A percentile compares a stretch with the other conserved stretches of the same genome.
Conservation (phyloP, 2,329 filamentous ascomycete species). For the Celoporthe dispersa region DNA sequence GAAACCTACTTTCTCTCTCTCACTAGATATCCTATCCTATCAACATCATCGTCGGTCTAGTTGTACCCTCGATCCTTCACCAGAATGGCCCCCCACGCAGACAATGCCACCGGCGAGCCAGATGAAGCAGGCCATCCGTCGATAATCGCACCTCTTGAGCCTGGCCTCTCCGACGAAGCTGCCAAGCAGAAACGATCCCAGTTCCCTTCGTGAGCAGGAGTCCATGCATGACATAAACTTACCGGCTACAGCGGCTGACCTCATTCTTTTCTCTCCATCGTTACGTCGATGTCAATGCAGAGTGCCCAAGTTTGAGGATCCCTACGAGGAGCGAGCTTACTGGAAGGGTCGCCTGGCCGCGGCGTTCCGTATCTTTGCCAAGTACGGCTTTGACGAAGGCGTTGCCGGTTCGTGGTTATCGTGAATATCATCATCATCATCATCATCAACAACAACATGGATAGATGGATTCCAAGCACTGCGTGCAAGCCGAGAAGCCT, state of each 20-base stretch:
- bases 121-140: slow-evolving; percentile 11
- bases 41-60: neutral
- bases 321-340: slow-evolving; percentile 52
- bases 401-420: slow-evolving; percentile 66
- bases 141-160: slow-evolving; percentile 20
- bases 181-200: slow-evolving; percentile 16
- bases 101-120: slow-evolving; percentile 1
- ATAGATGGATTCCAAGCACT: slow-evolving; percentile 39
- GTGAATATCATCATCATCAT: too few relatives aligned
- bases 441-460: too few relatives aligned
- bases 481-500: too few relatives aligned
- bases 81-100: slow-evolving; percentile 27
- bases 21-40: neutral
- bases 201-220: slow-evolving; percentile 5
- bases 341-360: slow-evolving; percentile 59
- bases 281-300: neutral
- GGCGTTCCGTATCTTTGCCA: slow-evolving; percentile 62
- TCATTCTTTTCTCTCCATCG: too few relatives aligned
- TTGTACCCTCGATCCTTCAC: too few relatives aligned
- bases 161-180: slow-evolving; percentile 14
- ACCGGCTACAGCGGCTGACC: neutral
- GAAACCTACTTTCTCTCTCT: neutral
- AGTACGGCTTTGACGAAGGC: slow-evolving; percentile 62
- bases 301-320: slow-evolving; percentile 33
- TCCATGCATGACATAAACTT: neutral